phyloP scores from a whole-genome alignment of 495 filamentous ascomycete species.

The Hyphodiscus hymeniophilus region DNA sequence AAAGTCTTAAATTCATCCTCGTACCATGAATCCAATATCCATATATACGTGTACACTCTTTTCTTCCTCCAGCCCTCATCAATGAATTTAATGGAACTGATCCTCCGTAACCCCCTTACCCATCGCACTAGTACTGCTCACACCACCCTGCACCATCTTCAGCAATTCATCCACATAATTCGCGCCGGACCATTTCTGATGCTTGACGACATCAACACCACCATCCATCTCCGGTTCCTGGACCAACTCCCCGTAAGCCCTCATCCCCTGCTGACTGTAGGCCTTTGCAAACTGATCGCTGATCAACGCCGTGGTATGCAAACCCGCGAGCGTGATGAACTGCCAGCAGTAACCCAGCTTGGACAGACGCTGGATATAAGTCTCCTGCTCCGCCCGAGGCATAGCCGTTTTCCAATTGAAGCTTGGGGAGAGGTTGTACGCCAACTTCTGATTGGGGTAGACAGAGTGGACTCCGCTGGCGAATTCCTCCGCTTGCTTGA shows the following conservation, averaged over 20 bases:
- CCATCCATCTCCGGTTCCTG: slow-evolving; percentile 95
- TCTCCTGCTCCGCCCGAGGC: slow-evolving; percentile 87
- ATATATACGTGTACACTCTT: too few relatives aligned
- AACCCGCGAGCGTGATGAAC: slow-evolving; percentile 97
- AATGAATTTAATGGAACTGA: slow-evolving; percentile 74
- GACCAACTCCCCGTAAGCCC: slow-evolving; percentile 90
- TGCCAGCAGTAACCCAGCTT: slow-evolving; percentile 96
- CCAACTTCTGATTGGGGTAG: slow-evolving; percentile 95
- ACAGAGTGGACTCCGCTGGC: slow-evolving; percentile 89
- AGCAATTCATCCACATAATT: slow-evolving; percentile 89
- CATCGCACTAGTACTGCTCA: slow-evolving; percentile 90
- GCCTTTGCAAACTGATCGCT: slow-evolving; percentile 80
- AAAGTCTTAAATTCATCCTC: too few relatives aligned
- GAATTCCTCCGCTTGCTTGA: slow-evolving; percentile 85
- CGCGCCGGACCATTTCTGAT: slow-evolving; percentile 97
- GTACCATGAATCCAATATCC: too few relatives aligned
- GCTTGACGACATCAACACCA: slow-evolving; percentile 88
- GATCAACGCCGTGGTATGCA: slow-evolving; percentile 92
- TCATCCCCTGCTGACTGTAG: slow-evolving; percentile 77
- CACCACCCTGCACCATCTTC: slow-evolving; percentile 95
- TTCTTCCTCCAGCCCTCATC: too few relatives aligned
- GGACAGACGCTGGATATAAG: slow-evolving; percentile 87
- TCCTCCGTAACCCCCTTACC: slow-evolving; percentile 97
- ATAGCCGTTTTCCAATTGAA: slow-evolving; percentile 99
- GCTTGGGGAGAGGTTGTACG: slow-evolving; percentile 95